Percentiles rank a stretch among this genome's conserved stretches.
Conservation (phyloP, 2,329 filamentous ascomycete genomes). For the Aureobasidium sp. region DNA sequence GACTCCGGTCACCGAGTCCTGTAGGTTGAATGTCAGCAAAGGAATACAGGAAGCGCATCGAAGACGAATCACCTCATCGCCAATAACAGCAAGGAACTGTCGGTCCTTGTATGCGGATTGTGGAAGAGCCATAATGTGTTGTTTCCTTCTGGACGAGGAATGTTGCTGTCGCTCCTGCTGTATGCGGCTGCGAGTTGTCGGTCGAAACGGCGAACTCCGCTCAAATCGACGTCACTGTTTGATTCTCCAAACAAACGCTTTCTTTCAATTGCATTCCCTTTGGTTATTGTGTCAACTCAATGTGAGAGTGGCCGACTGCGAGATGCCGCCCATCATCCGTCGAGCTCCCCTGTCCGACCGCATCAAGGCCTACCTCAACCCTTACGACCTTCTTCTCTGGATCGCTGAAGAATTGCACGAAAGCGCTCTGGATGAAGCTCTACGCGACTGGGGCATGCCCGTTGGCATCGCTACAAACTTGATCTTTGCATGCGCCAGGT, state of each 20-base stretch:
- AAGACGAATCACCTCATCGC: conserved; percentile 62
- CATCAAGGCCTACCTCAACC: conserved; percentile 71
- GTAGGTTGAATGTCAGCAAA: background rate
- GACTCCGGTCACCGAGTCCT: conserved; percentile 95
- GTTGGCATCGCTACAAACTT: conserved; percentile 71
- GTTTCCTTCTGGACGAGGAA: background rate
- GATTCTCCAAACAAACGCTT: background rate
- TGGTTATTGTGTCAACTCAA: too few relatives aligned
- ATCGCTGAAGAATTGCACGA: conserved; percentile 88
- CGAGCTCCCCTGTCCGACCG: conserved; percentile 71
- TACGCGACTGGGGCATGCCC: conserved; percentile 63
- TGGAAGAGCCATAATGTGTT: conserved; percentile 47
- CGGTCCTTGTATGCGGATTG: conserved; percentile 63
- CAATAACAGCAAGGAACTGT: conserved; percentile 95
- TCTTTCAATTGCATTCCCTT: background rate
- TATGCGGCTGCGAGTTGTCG: background rate
- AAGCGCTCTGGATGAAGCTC: conserved; percentile 74
- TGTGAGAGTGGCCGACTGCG: too few relatives aligned
- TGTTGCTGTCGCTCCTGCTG: background rate
- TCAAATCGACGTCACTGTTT: conserved; percentile 5
- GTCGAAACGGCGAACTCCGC: background rate
- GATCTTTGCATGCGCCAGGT: conserved; percentile 67
- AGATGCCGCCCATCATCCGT: conserved; percentile 70
- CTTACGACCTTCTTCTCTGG: conserved; percentile 83
- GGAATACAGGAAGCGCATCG: background rate